phyloP scores from a whole-genome alignment of 2,329 filamentous ascomycete species.

The Trichoderma oligosporum region DNA sequence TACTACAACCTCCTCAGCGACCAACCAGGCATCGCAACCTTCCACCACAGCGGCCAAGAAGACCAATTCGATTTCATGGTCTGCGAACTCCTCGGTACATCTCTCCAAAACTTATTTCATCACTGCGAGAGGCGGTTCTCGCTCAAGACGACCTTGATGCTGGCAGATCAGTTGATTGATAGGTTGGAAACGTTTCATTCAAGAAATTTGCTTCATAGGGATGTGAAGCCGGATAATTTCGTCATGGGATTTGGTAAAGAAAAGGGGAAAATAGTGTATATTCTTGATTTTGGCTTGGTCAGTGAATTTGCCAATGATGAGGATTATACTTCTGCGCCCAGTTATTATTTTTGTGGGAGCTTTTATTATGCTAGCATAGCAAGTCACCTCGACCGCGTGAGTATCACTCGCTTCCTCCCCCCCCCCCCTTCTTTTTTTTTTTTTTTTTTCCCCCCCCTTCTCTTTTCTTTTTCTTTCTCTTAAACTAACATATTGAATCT shows the following conservation, averaged over 20 bases:
- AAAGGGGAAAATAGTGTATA: slow-evolving; percentile 22
- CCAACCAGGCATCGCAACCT: slow-evolving; percentile 24
- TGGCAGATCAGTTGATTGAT: slow-evolving; percentile 24
- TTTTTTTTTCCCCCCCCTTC: background rate
- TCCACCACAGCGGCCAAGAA: slow-evolving; percentile 25
- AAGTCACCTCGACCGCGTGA: background rate
- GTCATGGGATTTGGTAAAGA: slow-evolving; percentile 23
- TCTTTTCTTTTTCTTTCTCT: background rate
- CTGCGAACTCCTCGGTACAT: slow-evolving; percentile 48
- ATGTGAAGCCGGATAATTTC: slow-evolving; percentile 27
- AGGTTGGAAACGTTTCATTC: slow-evolving; percentile 23
- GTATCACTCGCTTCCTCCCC: background rate
- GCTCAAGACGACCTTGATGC: slow-evolving; percentile 26
- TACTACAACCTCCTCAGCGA: slow-evolving; percentile 20
- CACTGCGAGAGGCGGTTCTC: slow-evolving; percentile 23
- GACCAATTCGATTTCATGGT: slow-evolving; percentile 26
- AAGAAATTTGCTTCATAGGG: slow-evolving; percentile 22
- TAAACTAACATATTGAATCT: background rate
- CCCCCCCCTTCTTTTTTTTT: background rate
- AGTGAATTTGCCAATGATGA: slow-evolving; percentile 4
- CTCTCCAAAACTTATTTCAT: slow-evolving; percentile 60
- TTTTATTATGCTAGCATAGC: background rate
- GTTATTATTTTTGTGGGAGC: background rate
- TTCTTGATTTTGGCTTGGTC: slow-evolving; percentile 24
- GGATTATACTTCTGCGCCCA: background rate